Evolutionary conservation across 2,329 filamentous ascomycete genomes (phyloP), one percentile per base, ranked within the genome.

Genomic region (Aaosphaeria pasadenensis): DNA sequence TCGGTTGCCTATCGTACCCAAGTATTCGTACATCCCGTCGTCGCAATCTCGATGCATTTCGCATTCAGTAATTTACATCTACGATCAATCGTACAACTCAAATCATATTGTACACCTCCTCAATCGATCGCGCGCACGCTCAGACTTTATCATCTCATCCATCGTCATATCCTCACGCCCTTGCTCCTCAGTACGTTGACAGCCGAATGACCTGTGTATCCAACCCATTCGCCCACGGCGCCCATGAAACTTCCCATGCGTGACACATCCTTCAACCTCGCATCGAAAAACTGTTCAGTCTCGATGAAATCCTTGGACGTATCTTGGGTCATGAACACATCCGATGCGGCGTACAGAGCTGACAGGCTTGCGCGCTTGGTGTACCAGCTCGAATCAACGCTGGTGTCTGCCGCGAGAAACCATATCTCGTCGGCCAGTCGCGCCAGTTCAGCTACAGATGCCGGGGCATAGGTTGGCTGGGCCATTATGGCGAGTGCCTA

Each of bases 271-370:
- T 83, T 78, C 47, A 95, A 72, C 52, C 92, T 80, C 39, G 90
- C 80, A 47, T 86, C 81, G 45, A 97, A 74, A 67, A 97, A 99
- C 7, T 82, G 78, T 55, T 85, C 85, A 4, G 94, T 97, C 53
- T 91, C 88, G 7, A 64, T 68, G 60, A 88, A 94, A n/a, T 82
- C 83, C 0, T 79, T 74, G 4, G 86, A 91, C 51, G 76, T 78
- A 71, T 97, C 94, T 50, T 87, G 91, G 24, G 91, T 96, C 91
- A 97, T 96, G 73, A 91, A 95, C 5, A 96, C 76, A 72, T 99
- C 94, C 47, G 86, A 70, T 5, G 72, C 71, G 1, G 89, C 89
- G 64, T 88, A 89, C n/a, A 88, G 77, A 2, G 79, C 78, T 1
- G 82, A 78, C 28, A 89, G 68, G 0, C 77, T 80, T 6, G 83